Evolutionary conservation across 2,329 filamentous ascomycete species (phyloP).

Genomic region (Xylaria polymorpha): DNA sequence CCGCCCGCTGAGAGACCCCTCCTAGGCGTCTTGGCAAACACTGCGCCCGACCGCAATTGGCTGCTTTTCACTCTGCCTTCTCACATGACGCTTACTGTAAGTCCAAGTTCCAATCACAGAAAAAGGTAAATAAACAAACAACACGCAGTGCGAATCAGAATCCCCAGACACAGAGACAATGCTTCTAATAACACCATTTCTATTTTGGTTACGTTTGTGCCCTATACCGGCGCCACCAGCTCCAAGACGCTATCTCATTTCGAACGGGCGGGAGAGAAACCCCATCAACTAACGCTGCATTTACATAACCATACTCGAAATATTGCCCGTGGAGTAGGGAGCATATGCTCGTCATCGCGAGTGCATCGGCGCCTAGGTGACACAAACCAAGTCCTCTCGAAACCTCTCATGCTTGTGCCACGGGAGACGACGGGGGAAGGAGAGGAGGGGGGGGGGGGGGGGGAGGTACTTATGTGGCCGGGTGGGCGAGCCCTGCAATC

Average conservation of each 20-base stretch:
- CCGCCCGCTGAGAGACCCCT: slow-evolving; percentile 1
- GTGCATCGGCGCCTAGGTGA: slow-evolving; percentile 17
- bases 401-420: neutral
- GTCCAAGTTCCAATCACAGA: slow-evolving; percentile 22
- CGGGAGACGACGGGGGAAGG: neutral
- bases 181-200: slow-evolving; percentile 7
- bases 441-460: neutral
- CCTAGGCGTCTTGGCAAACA: slow-evolving; percentile 33
- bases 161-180: neutral
- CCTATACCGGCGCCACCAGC: neutral
- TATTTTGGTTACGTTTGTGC: neutral
- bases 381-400: slow-evolving; percentile 3
- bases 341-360: slow-evolving; percentile 4
- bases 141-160: slow-evolving; percentile 28
- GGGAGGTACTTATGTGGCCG: neutral
- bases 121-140: slow-evolving; percentile 35
- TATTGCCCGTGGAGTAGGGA: neutral
- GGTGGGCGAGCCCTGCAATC: slow-evolving; percentile 15
- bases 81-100: slow-evolving; percentile 36
- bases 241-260: neutral
- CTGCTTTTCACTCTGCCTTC: slow-evolving; percentile 3
- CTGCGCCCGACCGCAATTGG: slow-evolving; percentile 28
- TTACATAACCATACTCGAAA: slow-evolving; percentile 10
- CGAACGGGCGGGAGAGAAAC: neutral
- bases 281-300: slow-evolving; percentile 1